Percentiles rank a stretch among this genome's conserved stretches.
Conservation (phyloP, 768 basidiomycete species). For the Termitomyces sp. region DNA sequence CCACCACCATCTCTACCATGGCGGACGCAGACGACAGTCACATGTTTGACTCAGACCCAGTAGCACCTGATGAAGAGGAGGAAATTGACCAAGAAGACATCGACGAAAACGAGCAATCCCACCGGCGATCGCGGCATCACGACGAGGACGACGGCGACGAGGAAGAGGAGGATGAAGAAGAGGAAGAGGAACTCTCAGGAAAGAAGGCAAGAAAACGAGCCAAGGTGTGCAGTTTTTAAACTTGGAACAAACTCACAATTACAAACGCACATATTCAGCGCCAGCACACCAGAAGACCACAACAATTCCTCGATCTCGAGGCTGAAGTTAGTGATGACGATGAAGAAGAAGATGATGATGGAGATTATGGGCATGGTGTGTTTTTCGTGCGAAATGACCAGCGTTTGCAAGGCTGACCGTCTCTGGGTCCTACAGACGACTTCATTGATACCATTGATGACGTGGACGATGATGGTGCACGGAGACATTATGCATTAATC, state of each 20-base stretch:
- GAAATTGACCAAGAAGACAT: constrained; percentile 31
- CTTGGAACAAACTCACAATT: background rate
- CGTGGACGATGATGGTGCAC: constrained; percentile 56
- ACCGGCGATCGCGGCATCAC: constrained; percentile 22
- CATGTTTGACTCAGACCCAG: constrained; percentile 31
- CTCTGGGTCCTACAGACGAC: constrained; percentile 41
- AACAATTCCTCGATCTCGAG: constrained; percentile 90
- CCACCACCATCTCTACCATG: constrained; percentile 27
- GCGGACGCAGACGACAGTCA: constrained; percentile 36
- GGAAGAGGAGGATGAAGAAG: constrained; percentile 54
- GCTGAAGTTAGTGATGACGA: constrained; percentile 97
- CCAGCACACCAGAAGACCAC: constrained; percentile 58
- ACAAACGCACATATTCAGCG: constrained; percentile 33
- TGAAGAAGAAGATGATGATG: constrained; percentile 85
- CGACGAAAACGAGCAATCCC: constrained; percentile 37
- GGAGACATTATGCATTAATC: constrained; percentile 65
- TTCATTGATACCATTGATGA: constrained; percentile 72
- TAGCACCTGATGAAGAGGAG: constrained; percentile 38
- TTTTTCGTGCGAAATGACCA: background rate
- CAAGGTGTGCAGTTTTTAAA: constrained; percentile 41
- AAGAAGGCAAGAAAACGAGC: constrained; percentile 53
- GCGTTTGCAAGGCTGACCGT: background rate
- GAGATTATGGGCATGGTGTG: constrained; percentile 60
- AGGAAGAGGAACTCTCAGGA: constrained; percentile 50
- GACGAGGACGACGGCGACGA: constrained; percentile 39